Conservation (phyloP, 2,329 filamentous ascomycete genomes). For the Bipolaris zeicola region DNA sequence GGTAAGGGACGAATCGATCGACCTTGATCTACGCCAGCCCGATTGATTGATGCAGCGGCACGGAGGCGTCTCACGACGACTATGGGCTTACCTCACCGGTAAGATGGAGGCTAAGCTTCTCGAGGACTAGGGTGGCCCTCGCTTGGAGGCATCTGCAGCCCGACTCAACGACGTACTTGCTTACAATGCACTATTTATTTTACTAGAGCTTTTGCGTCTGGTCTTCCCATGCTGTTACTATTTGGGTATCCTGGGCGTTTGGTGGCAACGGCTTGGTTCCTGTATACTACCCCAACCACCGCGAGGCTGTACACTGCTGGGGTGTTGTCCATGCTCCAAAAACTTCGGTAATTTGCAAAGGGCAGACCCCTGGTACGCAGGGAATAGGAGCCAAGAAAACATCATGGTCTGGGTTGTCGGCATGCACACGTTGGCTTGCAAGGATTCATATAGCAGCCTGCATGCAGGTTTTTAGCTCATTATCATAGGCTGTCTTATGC, state of each 20-base stretch:
- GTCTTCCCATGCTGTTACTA: background rate
- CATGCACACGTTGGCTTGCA: background rate
- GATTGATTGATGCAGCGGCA: background rate
- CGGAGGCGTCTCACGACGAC: background rate
- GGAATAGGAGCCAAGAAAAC: constrained; percentile 1
- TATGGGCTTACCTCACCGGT: background rate
- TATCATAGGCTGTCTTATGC: background rate
- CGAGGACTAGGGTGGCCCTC: background rate
- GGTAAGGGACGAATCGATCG: background rate
- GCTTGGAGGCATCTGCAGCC: background rate
- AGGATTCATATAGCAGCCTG: constrained; percentile 5
- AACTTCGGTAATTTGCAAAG: background rate
- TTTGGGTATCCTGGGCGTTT: background rate
- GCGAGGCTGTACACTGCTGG: background rate
- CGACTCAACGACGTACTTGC: background rate
- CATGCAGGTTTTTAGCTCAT: background rate
- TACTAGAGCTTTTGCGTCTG: background rate
- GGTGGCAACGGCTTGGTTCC: background rate
- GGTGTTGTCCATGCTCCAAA: background rate
- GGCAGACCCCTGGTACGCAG: background rate
- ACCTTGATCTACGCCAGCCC: background rate
- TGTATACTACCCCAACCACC: background rate
- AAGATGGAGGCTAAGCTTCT: background rate
- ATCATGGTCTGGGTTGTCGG: background rate
- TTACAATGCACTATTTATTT: background rate